Base-by-base conservation (phyloP, 164 flowering plant species). In the Macadamia tetraphylla region DNA sequence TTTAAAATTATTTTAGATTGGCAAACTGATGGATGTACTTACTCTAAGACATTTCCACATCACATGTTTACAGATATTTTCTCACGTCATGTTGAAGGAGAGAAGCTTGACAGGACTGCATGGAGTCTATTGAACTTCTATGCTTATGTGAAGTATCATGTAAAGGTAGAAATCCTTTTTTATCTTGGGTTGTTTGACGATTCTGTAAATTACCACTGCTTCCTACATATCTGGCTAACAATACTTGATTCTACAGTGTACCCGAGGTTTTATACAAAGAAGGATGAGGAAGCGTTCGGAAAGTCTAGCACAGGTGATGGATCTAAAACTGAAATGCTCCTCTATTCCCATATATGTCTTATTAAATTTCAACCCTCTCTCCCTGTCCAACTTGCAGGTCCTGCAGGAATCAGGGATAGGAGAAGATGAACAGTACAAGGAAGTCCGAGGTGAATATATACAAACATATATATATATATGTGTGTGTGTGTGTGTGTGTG, bases 71-170 rank as follows among this genome's bases (percentile, higher is more conserved):
- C 84, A 91, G 97, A 93, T 62, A 83, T 89, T n/a, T 74, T 66
- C 48, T 76, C 91, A 7, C 76, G 74, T 17, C 98, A 89, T 71
- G 77, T 87, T 57, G 73, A 86, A 70, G 81, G 82, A 31, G 81
- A 79, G 72, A 78, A 69, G 46, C 77, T 88, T 18, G 89, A 88
- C 72, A 87, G 82, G 69, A 88, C 82, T 1, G 82, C 85, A 13
- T 87, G 96, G 94, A 83, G 76, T 73, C 79, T 93, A 52, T 67
- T 91, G 65, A 91, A 88, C 74, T 89, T 93, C 77, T 70, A 85
- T 63, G 77, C 97, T 59, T 86, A 79, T 69, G 88, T 93, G 44
- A 93, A 89, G 66, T 70, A 79, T 65, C 91, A 89, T 56, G 79
- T 94, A 52, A 91, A 94, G 97, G 97, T 94, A 80, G 74, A 32